phyloP scores from a whole-genome alignment of 169 alveolate genomes.

The Eimeria brunetti region DNA sequence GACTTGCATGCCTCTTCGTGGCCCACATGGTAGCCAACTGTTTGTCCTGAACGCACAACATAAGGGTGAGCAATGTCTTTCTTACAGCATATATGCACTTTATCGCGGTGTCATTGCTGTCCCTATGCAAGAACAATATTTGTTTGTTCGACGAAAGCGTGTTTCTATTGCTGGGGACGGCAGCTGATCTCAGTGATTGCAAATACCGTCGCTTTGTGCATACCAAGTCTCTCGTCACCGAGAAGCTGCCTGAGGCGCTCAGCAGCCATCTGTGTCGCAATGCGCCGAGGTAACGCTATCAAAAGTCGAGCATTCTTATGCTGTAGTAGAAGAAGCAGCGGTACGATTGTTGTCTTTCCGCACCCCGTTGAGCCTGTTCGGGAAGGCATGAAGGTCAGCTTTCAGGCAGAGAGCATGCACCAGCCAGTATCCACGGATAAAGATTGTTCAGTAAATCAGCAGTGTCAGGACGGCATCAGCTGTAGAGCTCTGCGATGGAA shows the following conservation, averaged over 20 bases:
- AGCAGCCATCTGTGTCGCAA: conserved; percentile 58
- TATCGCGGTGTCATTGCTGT: background rate
- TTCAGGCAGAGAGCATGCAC: background rate
- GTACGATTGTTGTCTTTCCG: conserved; percentile 54
- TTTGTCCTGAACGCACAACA: conserved; percentile 11
- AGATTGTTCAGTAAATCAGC: too few species aligned
- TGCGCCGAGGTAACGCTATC: conserved; percentile 43
- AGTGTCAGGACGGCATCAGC: background rate
- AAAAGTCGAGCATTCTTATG: conserved; percentile 25
- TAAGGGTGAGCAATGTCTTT: background rate
- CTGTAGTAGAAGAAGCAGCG: conserved; percentile 57
- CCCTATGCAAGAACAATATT: background rate
- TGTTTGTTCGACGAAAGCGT: background rate
- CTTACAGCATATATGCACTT: background rate
- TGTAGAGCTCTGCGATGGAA: background rate
- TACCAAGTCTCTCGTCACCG: conserved; percentile 45
- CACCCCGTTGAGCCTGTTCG: conserved; percentile 29
- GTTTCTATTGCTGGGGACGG: background rate
- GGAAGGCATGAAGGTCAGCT: background rate
- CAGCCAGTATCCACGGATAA: background rate
- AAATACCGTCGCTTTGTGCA: background rate
- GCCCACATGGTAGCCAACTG: conserved; percentile 66
- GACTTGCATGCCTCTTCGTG: conserved; percentile 41
- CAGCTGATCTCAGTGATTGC: background rate
- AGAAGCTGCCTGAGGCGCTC: conserved; percentile 63